phyloP scores from a whole-genome alignment of 2,329 filamentous ascomycete genomes.

The Rugonectria rugulosa region DNA sequence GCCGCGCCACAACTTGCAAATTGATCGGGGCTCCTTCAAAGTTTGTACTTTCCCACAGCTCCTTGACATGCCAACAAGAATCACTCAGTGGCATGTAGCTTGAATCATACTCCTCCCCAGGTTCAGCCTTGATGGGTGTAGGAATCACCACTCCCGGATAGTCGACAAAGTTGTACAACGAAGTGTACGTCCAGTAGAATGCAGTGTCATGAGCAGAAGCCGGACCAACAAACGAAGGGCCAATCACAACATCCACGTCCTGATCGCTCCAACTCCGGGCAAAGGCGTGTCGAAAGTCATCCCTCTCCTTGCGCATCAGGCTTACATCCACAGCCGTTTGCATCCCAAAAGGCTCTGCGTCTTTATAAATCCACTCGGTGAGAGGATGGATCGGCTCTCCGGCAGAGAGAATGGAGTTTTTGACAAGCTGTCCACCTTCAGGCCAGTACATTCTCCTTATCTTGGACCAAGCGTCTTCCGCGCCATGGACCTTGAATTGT shows the following conservation, averaged over 20 bases:
- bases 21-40: too few species aligned
- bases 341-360: too few species aligned
- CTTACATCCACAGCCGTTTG: too few species aligned
- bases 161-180: constrained; percentile 48
- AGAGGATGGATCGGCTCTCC: constrained; percentile 40
- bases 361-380: constrained; percentile 35
- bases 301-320: too few species aligned
- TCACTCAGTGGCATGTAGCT: too few species aligned
- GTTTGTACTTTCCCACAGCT: too few species aligned
- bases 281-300: constrained; percentile 44
- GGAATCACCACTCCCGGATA: constrained; percentile 43
- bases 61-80: too few species aligned
- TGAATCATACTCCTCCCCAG: too few species aligned
- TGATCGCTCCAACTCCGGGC: constrained; percentile 45
- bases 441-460: constrained; percentile 33
- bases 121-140: constrained; percentile 39
- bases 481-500: constrained; percentile 16
- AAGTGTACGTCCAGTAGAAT: constrained; percentile 48
- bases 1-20: too few species aligned
- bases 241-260: constrained; percentile 48
- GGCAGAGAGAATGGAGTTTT: constrained; percentile 21
- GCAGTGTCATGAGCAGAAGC: constrained; percentile 47
- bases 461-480: constrained; percentile 19
- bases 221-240: constrained; percentile 47
- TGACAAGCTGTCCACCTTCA: constrained; percentile 33